Percentiles rank a stretch among this genome's conserved stretches.
Evolutionary conservation across 208 protist genomes (phyloP).

Genomic region (Leishmania braziliensis): DNA sequence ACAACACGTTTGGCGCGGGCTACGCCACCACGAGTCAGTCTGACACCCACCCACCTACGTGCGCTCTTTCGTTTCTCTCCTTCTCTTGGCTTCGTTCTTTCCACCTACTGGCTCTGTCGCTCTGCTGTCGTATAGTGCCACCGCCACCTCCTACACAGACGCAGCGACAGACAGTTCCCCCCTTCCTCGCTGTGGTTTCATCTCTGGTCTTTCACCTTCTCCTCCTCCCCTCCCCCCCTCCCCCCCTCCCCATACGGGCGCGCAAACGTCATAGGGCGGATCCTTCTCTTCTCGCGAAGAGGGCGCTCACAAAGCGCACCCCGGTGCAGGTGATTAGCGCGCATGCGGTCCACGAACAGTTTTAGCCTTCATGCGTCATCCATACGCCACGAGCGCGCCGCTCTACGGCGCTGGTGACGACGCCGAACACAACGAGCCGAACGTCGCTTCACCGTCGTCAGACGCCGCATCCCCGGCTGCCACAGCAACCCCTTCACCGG

Average conservation of each 20-base stretch:
- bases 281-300: not conserved
- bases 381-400: slow-evolving; percentile 4
- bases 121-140: too few relatives aligned
- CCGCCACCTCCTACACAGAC: not conserved
- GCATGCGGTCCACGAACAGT: not conserved
- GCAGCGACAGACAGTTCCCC: not conserved
- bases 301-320: not conserved
- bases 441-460: not conserved
- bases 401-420: not conserved
- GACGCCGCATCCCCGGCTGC: not conserved
- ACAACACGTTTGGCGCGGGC: not conserved
- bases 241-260: not conserved
- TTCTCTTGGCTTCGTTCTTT: slow-evolving; percentile 1
- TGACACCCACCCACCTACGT: not conserved
- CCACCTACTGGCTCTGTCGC: too few relatives aligned
- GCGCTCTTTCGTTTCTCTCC: slow-evolving; percentile 6
- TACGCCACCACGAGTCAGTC: not conserved
- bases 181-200: not conserved
- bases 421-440: not conserved
- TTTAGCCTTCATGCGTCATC: slow-evolving; percentile 1
- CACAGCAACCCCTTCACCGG: not conserved
- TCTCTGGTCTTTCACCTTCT: not conserved
- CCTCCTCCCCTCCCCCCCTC: too few relatives aligned
- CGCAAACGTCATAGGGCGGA: not conserved
- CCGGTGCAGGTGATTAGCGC: not conserved